These are phyloP conservation scores for Ophiostoma populinum DNA, from an alignment of 2,329 filamentous ascomycete species.

Conservation along the genomic window DNA sequence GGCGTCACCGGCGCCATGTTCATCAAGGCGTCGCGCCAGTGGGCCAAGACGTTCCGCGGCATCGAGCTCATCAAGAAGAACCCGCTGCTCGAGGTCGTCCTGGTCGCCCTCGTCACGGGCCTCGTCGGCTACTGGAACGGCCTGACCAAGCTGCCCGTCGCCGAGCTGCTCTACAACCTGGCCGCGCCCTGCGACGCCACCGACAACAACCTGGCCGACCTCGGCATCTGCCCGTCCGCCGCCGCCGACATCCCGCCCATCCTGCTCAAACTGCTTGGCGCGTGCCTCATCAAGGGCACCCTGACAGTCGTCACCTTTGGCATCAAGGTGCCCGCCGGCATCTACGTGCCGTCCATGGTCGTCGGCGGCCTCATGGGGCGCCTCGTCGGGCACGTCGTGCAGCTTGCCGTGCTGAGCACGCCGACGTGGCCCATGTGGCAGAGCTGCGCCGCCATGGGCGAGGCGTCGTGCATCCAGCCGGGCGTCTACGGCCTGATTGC, in stretches of 20 bases:
- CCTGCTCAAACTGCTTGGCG: conserved; percentile 51
- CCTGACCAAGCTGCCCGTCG: conserved; percentile 75
- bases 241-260: conserved; percentile 64
- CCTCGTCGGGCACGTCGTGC: conserved; percentile 69
- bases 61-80: conserved; percentile 64
- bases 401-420: conserved; percentile 61
- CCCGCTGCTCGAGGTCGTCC: conserved; percentile 70
- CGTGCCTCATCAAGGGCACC: conserved; percentile 78
- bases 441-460: conserved; percentile 49
- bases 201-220: conserved; percentile 39
- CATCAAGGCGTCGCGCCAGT: conserved; percentile 84
- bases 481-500: conserved; percentile 94
- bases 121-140: conserved; percentile 85
- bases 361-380: conserved; percentile 85
- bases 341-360: conserved; percentile 98
- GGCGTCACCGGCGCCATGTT: conserved; percentile 78
- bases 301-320: conserved; percentile 86
- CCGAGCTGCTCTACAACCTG: conserved; percentile 77
- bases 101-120: conserved; percentile 75
- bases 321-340: conserved; percentile 89
- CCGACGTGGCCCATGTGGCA: conserved; percentile 59
- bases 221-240: conserved; percentile 61
- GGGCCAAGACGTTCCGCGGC: conserved; percentile 78
- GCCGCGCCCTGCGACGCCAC: conserved; percentile 71
- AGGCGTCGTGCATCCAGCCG: conserved; percentile 77